Evolutionary conservation across 164 flowering plant genomes (phyloP).

Genomic region (Chimonanthus salicifolius): DNA sequence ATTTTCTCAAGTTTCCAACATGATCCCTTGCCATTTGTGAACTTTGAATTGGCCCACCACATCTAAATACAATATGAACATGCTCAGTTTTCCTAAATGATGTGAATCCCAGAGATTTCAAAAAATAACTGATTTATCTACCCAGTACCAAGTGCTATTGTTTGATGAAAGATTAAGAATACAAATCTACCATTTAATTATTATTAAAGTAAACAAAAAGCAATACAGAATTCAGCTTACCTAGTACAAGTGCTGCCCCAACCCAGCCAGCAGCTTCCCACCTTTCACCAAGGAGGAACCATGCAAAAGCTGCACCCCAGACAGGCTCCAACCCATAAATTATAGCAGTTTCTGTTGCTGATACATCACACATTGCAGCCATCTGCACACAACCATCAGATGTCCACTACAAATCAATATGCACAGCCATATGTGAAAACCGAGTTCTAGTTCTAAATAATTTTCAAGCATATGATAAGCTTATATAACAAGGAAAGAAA

Average conservation of each 20-base stretch:
- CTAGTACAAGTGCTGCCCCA: slow-evolving; percentile 74
- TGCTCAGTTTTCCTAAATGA: background rate
- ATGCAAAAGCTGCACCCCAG: slow-evolving; percentile 96
- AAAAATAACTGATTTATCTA: background rate
- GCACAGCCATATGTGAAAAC: background rate
- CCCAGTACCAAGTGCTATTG: background rate
- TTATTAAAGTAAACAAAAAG: background rate
- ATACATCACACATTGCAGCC: slow-evolving; percentile 79
- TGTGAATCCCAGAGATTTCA: background rate
- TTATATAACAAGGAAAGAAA: no score
- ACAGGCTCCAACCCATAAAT: slow-evolving; percentile 83
- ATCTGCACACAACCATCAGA: slow-evolving; percentile 35
- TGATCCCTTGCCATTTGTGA: background rate
- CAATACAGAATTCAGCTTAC: slow-evolving; percentile 29
- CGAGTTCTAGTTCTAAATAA: background rate
- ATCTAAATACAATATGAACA: background rate
- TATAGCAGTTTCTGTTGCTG: slow-evolving; percentile 85
- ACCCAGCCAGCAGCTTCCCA: slow-evolving; percentile 84
- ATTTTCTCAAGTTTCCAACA: background rate
- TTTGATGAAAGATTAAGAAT: background rate
- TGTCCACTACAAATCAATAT: background rate
- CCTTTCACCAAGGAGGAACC: slow-evolving; percentile 89
- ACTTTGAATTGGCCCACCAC: no score
- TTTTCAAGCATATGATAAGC: background rate
- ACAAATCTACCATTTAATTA: background rate